phyloP scores from a whole-genome alignment of 768 basidiomycete species.

The Coprinopsis sp. region DNA sequence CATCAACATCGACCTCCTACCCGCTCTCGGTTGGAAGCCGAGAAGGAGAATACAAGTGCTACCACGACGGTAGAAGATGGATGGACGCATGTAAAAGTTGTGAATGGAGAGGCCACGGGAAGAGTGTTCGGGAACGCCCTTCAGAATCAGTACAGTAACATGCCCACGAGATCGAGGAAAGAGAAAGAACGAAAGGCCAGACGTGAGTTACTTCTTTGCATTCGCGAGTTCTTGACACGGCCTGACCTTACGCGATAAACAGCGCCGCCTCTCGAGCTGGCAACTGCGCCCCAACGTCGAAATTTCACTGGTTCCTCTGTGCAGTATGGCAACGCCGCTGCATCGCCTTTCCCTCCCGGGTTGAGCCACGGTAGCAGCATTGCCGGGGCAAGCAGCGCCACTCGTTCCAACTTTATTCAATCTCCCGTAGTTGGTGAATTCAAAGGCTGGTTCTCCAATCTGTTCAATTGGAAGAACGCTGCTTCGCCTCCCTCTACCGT shows the following conservation, averaged over 20 bases:
- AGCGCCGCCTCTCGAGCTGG: constrained; percentile 59
- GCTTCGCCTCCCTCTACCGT: constrained; percentile 34
- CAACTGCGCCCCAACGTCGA: constrained; percentile 45
- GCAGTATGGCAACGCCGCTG: constrained; percentile 18
- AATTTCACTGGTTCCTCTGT: constrained; percentile 37
- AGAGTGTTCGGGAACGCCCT: not conserved
- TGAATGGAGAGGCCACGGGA: constrained; percentile 1
- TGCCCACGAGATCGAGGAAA: not conserved
- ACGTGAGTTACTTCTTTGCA: constrained; percentile 38
- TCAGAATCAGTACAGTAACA: not conserved
- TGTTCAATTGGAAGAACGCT: constrained; percentile 86
- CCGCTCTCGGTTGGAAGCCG: not conserved
- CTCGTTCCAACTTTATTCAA: no score
- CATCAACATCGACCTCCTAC: not conserved
- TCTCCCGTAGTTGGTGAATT: constrained; percentile 80
- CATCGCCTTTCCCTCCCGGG: constrained; percentile 19
- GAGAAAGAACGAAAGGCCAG: constrained; percentile 49
- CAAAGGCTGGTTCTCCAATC: constrained; percentile 91
- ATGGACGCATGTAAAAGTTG: not conserved
- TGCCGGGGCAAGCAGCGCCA: no score
- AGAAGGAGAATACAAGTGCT: constrained; percentile 3
- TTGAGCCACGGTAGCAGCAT: constrained; percentile 28
- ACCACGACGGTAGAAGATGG: not conserved
- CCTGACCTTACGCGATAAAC: constrained; percentile 11
- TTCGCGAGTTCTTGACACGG: not conserved